Conservation (phyloP, 352 stramenopile species). For the Phytophthora sp. region DNA sequence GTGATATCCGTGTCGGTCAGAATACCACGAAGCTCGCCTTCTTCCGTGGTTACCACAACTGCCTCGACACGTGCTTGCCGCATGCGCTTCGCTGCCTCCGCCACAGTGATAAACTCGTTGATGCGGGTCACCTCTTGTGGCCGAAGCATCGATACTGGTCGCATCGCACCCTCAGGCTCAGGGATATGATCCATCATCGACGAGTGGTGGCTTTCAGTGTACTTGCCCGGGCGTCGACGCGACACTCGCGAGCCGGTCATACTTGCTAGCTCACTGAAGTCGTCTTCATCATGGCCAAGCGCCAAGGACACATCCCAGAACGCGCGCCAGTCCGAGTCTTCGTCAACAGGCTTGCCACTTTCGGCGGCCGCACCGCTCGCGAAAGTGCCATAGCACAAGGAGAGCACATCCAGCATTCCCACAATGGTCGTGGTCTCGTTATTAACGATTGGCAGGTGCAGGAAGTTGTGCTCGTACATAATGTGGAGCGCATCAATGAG, state of each 20-base stretch:
- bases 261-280: slow-evolving; percentile 76
- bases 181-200: slow-evolving; percentile 52
- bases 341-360: slow-evolving; percentile 35
- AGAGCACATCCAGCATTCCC: slow-evolving; percentile 88
- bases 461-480: slow-evolving; percentile 98
- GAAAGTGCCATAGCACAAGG: slow-evolving; percentile 90
- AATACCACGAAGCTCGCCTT: slow-evolving; percentile 84
- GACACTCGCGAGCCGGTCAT: slow-evolving; percentile 61
- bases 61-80: slow-evolving; percentile 83
- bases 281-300: slow-evolving; percentile 71
- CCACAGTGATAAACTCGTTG: slow-evolving; percentile 88
- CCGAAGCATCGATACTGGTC: slow-evolving; percentile 80
- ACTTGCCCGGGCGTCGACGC: slow-evolving; percentile 40
- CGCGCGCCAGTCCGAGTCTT: slow-evolving; percentile 82
- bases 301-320: slow-evolving; percentile 92
- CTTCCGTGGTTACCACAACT: slow-evolving; percentile 86
- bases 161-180: slow-evolving; percentile 69
- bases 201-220: slow-evolving; percentile 49
- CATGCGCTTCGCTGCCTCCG: slow-evolving; percentile 84
- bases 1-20: slow-evolving; percentile 90
- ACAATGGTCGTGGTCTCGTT: slow-evolving; percentile 69
- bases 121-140: slow-evolving; percentile 84
- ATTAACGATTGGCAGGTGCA: slow-evolving; percentile 97
- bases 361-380: slow-evolving; percentile 64
- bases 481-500: slow-evolving; percentile 97